These are phyloP conservation scores for Xylaria sp. DNA, from an alignment of 2,329 filamentous ascomycete genomes.

Conservation along the genomic window DNA sequence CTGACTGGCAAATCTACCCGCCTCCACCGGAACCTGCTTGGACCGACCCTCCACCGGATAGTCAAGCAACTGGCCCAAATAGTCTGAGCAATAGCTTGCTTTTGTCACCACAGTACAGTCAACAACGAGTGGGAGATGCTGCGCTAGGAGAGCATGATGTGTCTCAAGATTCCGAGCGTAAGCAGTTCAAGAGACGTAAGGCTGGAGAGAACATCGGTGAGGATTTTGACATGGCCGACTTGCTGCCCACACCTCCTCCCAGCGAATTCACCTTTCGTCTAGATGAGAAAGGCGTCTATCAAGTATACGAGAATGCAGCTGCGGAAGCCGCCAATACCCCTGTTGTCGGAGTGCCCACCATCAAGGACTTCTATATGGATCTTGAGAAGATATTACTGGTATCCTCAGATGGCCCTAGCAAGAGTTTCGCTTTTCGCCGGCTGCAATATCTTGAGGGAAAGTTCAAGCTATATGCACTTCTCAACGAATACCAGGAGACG, in stretches of 20 bases:
- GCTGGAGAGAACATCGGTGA: conserved; percentile 86
- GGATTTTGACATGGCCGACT: conserved; percentile 79
- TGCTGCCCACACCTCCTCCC: conserved; percentile 65
- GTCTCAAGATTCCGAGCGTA: conserved; percentile 34
- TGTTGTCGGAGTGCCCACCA: conserved; percentile 77
- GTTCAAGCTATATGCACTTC: conserved; percentile 86
- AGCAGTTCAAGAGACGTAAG: conserved; percentile 62
- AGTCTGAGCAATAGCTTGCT: conserved; percentile 46
- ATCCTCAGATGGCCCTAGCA: conserved; percentile 93
- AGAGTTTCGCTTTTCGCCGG: conserved; percentile 92
- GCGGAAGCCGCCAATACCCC: conserved; percentile 60
- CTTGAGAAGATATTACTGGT: conserved; percentile 79
- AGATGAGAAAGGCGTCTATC: conserved; percentile 82
- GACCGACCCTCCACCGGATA: conserved; percentile 50
- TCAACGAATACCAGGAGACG: conserved; percentile 97
- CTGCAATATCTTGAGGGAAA: conserved; percentile 95
- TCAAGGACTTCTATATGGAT: conserved; percentile 94
- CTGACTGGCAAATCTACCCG: conserved; percentile 83
- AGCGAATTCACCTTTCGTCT: conserved; percentile 71
- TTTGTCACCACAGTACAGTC: conserved; percentile 32
- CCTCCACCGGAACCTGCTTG: conserved; percentile 87
- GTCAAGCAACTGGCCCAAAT: conserved; percentile 34
- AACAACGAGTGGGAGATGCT: conserved; percentile 23
- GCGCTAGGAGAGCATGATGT: conserved; percentile 27
- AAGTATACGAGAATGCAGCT: conserved; percentile 72